Evolutionary conservation across 768 basidiomycete species (phyloP), one percentile per base, ranked within the genome.

Genomic region (Rhizopogon vulgaris): DNA sequence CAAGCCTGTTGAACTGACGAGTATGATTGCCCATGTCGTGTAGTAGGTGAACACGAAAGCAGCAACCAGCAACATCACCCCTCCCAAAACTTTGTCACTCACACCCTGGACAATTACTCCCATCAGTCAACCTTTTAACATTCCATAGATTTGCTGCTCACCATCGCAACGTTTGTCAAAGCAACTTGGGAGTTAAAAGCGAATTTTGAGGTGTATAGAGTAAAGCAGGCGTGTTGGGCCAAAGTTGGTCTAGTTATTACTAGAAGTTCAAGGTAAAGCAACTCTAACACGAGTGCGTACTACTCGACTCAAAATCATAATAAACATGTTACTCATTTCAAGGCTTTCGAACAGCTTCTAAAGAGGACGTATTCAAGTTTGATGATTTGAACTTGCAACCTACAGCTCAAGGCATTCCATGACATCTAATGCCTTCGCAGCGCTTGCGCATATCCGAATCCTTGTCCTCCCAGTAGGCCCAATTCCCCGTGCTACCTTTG

Each of bases 1-100:
- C 22, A 46, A 46, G 32, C 14, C 22, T 24, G 22, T 30, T 3
- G 32, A 25, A 69, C 86, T 61, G 58, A 93, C 94, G 49, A 94
- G 78, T 47, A 97, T 71, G 49, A 96, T 77, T 12, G 93, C 85
- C 94, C 94, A 97, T 25, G 79, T 76, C 1, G 94, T 93, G 68
- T 97, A 98, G 67, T 97, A 97, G 9, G 78, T 72, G 72, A 95
- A 95, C 36, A 89, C 80, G 40, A 82, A 67, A 6, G 80, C 78
- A 32, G 91, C 90, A 55, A 79, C 76, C 56, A 89, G 73, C 63
- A 96, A 80, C 87, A 95, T 90, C 39, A 73, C 59, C 28, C 84
- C 80, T 47, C 94, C 94, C 9, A 93, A 69, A 39, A 76, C 72
- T 73, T 89, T 93, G 71, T 96, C 94, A 58, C 84, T 87, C 58